A percentile compares a stretch with the other conserved stretches of the same genome.
phyloP scores from a whole-genome alignment of 1,139 yeast species.

The Hemisphaericaspora xylofermentans region DNA sequence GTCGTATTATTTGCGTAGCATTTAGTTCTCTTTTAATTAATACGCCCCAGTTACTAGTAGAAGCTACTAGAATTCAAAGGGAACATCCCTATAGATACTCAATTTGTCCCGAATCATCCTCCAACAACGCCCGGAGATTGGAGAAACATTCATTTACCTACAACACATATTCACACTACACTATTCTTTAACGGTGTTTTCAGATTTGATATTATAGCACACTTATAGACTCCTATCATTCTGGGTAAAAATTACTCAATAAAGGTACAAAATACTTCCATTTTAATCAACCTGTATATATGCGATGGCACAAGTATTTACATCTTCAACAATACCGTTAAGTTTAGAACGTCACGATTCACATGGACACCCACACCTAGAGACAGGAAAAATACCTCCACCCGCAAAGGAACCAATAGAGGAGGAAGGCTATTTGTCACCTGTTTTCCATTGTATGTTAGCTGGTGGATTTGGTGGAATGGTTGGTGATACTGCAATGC shows the following conservation, averaged over 20 bases:
- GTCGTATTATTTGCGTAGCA: too few species aligned
- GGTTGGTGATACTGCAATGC: slow-evolving; percentile 91
- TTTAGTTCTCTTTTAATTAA: too few species aligned
- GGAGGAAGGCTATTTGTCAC: slow-evolving; percentile 22
- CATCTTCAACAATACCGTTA: slow-evolving; percentile 48
- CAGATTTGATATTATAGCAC: not conserved
- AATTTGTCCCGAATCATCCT: too few species aligned
- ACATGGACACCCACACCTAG: slow-evolving; percentile 7
- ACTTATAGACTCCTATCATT: slow-evolving; percentile 2
- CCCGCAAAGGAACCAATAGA: slow-evolving; percentile 7
- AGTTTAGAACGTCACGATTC: slow-evolving; percentile 30
- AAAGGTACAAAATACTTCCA: not conserved
- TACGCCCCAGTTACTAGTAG: too few species aligned
- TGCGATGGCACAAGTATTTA: slow-evolving; percentile 33
- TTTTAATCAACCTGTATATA: slow-evolving; percentile 2
- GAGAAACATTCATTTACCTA: not conserved
- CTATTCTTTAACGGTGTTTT: not conserved
- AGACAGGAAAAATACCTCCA: slow-evolving; percentile 5
- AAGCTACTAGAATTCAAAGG: too few species aligned
- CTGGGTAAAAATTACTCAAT: not conserved
- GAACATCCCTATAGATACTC: too few species aligned
- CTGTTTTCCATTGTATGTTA: slow-evolving; percentile 63
- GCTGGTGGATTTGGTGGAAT: slow-evolving; percentile 97
- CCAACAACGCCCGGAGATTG: not conserved
- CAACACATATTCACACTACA: not conserved